Percentiles rank a stretch among this genome's conserved stretches.
Conservation (phyloP, 78 protist species). For the Isochrysis galbana region DNA sequence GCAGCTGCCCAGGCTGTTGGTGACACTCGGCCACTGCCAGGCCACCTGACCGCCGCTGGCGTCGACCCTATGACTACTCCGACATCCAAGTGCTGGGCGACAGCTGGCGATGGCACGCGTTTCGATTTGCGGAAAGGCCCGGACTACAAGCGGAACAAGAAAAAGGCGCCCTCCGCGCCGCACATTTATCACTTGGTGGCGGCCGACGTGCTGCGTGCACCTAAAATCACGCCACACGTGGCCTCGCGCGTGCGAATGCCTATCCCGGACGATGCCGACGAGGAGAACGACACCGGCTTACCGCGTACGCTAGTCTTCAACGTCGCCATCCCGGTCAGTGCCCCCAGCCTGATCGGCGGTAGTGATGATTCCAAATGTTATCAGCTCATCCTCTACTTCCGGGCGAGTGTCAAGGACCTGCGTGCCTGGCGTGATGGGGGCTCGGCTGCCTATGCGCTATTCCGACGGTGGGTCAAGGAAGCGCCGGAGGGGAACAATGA, state of each 20-base stretch:
- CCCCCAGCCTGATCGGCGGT: background rate
- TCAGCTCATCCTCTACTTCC: background rate
- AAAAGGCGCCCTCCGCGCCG: background rate
- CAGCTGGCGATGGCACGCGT: background rate
- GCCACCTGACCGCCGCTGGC: no score
- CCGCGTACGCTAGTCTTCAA: background rate
- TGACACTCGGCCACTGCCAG: no score
- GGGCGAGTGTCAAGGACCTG: background rate
- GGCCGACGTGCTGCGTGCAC: background rate
- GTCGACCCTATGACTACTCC: no score
- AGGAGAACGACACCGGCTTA: background rate
- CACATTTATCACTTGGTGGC: background rate
- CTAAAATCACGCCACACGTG: background rate
- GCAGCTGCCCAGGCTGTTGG: no score
- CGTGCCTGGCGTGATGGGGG: background rate
- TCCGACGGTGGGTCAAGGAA: background rate
- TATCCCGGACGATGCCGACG: background rate
- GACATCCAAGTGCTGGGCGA: background rate
- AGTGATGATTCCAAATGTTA: background rate
- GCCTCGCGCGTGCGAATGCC: background rate
- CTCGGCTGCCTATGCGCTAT: background rate
- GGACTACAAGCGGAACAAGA: background rate
- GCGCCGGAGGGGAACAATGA: background rate
- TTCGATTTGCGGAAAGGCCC: background rate
- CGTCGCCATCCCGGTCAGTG: background rate